A percentile compares a stretch with the other conserved stretches of the same genome.
phyloP scores from a whole-genome alignment of 2,329 filamentous ascomycete species.

The Cladosporium austrohemisphaericum region DNA sequence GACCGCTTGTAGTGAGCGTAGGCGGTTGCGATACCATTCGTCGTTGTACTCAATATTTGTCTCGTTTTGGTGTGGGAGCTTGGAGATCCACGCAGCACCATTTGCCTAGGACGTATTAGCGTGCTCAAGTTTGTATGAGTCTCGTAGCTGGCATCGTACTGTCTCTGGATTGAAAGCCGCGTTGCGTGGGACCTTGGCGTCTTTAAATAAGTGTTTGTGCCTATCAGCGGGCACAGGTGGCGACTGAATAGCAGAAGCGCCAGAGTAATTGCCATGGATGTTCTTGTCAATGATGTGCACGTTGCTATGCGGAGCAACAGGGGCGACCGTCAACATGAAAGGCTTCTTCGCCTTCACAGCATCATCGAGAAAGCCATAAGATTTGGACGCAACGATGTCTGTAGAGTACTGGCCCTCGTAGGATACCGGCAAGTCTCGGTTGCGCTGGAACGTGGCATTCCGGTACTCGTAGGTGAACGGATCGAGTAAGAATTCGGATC shows the following conservation, averaged over 20 bases:
- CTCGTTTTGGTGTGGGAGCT: slow-evolving; percentile 44
- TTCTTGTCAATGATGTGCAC: slow-evolving; percentile 10
- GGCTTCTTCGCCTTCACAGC: slow-evolving; percentile 55
- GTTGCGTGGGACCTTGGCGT: slow-evolving; percentile 58
- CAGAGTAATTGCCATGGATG: slow-evolving; percentile 9
- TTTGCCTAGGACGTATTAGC: slow-evolving; percentile 27
- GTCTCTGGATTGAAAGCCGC: slow-evolving; percentile 61
- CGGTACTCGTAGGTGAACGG: slow-evolving; percentile 60
- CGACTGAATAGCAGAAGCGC: neutral
- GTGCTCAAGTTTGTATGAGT: neutral
- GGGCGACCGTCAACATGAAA: slow-evolving; percentile 65
- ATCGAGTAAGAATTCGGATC: slow-evolving; percentile 38
- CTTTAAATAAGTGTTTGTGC: slow-evolving; percentile 60
- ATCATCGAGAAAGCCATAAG: slow-evolving; percentile 59
- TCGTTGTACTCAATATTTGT: slow-evolving; percentile 51
- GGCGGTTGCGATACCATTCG: slow-evolving; percentile 48
- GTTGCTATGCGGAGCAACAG: slow-evolving; percentile 58
- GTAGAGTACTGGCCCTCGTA: slow-evolving; percentile 54
- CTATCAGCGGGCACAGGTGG: slow-evolving; percentile 6
- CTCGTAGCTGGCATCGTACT: neutral
- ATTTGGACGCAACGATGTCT: slow-evolving; percentile 59
- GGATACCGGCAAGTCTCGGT: slow-evolving; percentile 53
- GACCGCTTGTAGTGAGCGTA: slow-evolving; percentile 51
- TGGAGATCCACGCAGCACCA: slow-evolving; percentile 46
- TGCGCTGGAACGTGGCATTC: slow-evolving; percentile 61